phyloP scores from a whole-genome alignment of 148 eudicot genomes.

The Salicornia ramosissima region DNA sequence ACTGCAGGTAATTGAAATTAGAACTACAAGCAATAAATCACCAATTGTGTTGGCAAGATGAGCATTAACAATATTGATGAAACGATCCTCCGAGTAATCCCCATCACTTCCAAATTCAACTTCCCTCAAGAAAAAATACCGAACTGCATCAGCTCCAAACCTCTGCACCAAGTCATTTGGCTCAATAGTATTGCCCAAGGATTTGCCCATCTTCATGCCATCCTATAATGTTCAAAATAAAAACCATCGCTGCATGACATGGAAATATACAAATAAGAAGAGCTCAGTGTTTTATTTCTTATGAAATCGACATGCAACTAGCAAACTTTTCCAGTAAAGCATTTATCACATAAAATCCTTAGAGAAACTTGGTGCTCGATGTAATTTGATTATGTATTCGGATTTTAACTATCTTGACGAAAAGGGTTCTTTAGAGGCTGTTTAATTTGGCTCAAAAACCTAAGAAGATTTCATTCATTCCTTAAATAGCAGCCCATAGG shows the following conservation, averaged over 20 bases:
- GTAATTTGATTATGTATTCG: background rate
- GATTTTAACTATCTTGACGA: too few species aligned
- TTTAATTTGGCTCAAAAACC: too few species aligned
- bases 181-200: constrained; percentile 90
- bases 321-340: constrained; percentile 1
- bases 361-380: background rate
- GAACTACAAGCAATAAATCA: constrained; percentile 27
- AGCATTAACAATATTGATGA: constrained; percentile 86
- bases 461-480: too few species aligned
- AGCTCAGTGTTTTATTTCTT: too few species aligned
- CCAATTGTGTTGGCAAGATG: constrained; percentile 98
- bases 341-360: constrained; percentile 3
- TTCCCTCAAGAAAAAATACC: constrained; percentile 96
- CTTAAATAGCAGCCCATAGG: too few species aligned
- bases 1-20: background rate
- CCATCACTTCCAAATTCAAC: constrained; percentile 97
- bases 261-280: constrained; percentile 45
- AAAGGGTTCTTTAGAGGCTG: too few species aligned
- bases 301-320: constrained; percentile 8
- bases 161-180: constrained; percentile 87
- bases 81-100: constrained; percentile 97
- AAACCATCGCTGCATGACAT: constrained; percentile 70
- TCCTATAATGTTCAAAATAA: constrained; percentile 68
- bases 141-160: constrained; percentile 92
- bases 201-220: constrained; percentile 99